phyloP scores from a whole-genome alignment of 1,284 basidiomycete genomes.

The Ustilago cynodontis region DNA sequence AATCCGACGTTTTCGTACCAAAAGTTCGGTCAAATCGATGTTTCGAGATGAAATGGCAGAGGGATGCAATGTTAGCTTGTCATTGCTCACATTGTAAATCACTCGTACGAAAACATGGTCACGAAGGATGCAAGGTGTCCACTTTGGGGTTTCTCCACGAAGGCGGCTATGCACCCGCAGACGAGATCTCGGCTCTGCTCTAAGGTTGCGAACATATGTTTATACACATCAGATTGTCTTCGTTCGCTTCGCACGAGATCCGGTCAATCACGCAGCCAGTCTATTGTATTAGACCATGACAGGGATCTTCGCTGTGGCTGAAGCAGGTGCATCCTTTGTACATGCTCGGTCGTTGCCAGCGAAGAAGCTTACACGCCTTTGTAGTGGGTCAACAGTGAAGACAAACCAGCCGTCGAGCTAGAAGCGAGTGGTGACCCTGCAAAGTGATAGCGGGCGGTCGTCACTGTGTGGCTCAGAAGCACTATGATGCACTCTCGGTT shows the following conservation, averaged over 20 bases:
- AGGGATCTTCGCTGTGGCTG: neutral
- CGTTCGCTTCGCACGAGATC: neutral
- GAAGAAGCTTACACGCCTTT: no score
- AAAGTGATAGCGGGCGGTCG: no score
- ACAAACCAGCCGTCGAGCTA: no score
- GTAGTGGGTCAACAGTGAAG: no score
- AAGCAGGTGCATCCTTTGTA: no score
- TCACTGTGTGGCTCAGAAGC: no score
- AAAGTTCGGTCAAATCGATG: slow-evolving; percentile 2
- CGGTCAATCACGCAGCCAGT: neutral
- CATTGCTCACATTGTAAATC: neutral
- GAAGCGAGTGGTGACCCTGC: no score
- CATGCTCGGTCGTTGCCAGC: no score
- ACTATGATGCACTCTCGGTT: neutral
- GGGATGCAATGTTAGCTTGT: neutral
- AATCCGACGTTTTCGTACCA: slow-evolving; percentile 5
- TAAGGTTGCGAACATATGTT: neutral
- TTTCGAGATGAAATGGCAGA: neutral
- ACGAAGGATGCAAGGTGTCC: neutral
- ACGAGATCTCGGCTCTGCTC: neutral
- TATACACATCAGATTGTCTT: neutral
- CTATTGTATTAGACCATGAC: neutral
- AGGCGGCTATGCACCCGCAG: slow-evolving; percentile 2
- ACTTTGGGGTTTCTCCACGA: neutral
- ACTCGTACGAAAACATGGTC: neutral